Percentiles rank a stretch among this genome's conserved stretches.
Evolutionary conservation across 129 eudicot genomes (phyloP).

Genomic region (Tagetes patula): DNA sequence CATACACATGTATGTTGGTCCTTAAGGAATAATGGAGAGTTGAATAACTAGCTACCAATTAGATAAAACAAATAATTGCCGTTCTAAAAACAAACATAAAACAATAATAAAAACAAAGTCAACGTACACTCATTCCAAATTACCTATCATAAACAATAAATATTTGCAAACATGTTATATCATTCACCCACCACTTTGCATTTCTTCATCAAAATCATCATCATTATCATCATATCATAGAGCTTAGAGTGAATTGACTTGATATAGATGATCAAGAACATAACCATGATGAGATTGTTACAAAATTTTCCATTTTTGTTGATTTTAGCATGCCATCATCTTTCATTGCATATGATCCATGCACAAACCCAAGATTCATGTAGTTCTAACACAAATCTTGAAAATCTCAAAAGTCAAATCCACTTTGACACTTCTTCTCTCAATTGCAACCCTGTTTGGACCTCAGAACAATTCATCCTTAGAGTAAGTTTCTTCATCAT

Average conservation of each 20-base stretch:
- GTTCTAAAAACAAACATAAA: too few species aligned
- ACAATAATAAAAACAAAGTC: conserved; percentile 27
- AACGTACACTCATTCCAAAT: conserved; percentile 12
- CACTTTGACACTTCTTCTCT: conserved; percentile 43
- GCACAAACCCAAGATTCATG: conserved; percentile 74
- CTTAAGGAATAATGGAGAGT: neutral
- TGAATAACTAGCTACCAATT: neutral
- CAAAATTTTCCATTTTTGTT: conserved; percentile 29
- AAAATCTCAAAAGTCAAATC: conserved; percentile 25
- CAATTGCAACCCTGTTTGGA: conserved; percentile 63
- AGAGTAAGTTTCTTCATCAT: conserved; percentile 51
- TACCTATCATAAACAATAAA: conserved; percentile 21
- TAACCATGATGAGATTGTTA: conserved; percentile 28
- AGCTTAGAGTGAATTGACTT: neutral
- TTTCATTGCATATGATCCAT: conserved; percentile 13
- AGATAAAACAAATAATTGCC: conserved; percentile 11
- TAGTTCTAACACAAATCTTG: conserved; percentile 29
- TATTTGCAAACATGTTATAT: conserved; percentile 24
- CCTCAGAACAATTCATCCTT: conserved; percentile 61
- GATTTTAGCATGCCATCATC: conserved; percentile 25
- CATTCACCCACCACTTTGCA: conserved; percentile 29
- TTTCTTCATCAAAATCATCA: conserved; percentile 7
- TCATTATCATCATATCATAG: conserved; percentile 16
- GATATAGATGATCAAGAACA: conserved; percentile 17
- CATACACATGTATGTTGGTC: neutral